These are phyloP conservation scores for Diaporthe australafricana DNA, from an alignment of 2,329 filamentous ascomycete species.

Conservation along the genomic window DNA sequence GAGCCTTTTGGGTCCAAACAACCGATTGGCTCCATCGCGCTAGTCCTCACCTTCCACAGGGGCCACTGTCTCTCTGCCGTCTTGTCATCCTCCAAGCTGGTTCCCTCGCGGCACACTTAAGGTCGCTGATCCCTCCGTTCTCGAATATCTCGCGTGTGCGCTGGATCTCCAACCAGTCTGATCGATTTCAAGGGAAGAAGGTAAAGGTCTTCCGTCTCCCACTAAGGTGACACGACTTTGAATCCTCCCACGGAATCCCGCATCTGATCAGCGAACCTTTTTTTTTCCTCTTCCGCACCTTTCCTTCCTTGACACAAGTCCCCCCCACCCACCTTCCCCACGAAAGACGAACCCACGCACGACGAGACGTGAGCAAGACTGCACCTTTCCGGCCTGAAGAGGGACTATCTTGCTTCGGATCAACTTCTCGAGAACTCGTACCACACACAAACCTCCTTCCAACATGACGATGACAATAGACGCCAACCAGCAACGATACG, in stretches of 20 bases:
- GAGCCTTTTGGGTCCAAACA: conserved; percentile 51
- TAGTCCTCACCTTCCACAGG: conserved; percentile 46
- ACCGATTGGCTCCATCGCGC: conserved; percentile 52
- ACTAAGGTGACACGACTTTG: conserved; percentile 54
- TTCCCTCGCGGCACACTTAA: conserved; percentile 36
- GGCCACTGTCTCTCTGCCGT: conserved; percentile 37
- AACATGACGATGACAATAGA: conserved; percentile 97
- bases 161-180: conserved; percentile 48
- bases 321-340: conserved; percentile 3
- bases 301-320: conserved; percentile 30
- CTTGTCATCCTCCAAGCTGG: conserved; percentile 32
- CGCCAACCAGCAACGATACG: conserved; percentile 85
- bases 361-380: conserved; percentile 44
- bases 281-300: conserved; percentile 27
- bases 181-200: conserved; percentile 25
- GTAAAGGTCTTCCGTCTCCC: conserved; percentile 42
- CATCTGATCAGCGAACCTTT: conserved; percentile 64
- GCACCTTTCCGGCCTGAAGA: conserved; percentile 35
- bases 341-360: conserved; percentile 35
- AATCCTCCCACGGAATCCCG: conserved; percentile 57
- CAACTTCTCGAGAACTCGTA: conserved; percentile 38
- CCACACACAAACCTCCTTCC: conserved; percentile 43
- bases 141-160: conserved; percentile 45
- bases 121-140: conserved; percentile 40
- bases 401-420: conserved; percentile 19